A percentile compares a stretch with the other conserved stretches of the same genome.
Evolutionary conservation across 306 rosid species (phyloP).

Genomic region (Prosopis cineraria): DNA sequence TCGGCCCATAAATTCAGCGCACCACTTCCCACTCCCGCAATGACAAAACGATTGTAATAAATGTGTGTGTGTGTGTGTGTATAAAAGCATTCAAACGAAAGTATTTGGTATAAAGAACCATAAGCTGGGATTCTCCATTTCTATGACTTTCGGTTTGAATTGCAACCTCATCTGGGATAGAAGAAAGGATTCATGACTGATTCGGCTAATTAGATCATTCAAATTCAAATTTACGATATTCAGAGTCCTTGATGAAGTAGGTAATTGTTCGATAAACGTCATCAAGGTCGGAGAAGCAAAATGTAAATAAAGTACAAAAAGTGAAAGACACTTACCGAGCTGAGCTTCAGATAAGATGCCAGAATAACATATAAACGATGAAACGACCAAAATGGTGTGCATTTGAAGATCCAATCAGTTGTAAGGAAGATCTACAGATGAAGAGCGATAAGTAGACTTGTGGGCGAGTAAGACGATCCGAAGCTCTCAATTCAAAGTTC

Average conservation of each 20-base stretch:
- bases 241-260: not conserved
- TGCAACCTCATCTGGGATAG: not conserved
- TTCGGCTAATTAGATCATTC: not conserved
- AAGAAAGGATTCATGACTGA: not conserved
- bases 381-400: slow-evolving; percentile 34
- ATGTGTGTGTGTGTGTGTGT: no score
- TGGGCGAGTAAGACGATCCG: slow-evolving; percentile 38
- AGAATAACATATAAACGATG: not conserved
- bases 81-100: not conserved
- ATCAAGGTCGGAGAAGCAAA: not conserved
- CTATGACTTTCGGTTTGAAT: not conserved
- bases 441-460: not conserved
- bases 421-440: slow-evolving; percentile 38
- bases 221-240: slow-evolving; percentile 22
- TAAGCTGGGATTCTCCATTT: not conserved
- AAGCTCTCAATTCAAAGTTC: slow-evolving; percentile 54
- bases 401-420: slow-evolving; percentile 48
- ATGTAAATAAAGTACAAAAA: slow-evolving; percentile 8
- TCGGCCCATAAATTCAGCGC: not conserved
- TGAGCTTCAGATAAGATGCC: slow-evolving; percentile 37
- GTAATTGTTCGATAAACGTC: not conserved
- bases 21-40: not conserved
- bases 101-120: not conserved
- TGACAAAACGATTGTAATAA: not conserved
- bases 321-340: slow-evolving; percentile 41